Evolutionary conservation across 768 basidiomycete genomes (phyloP), one percentile per base, ranked within the genome.

Genomic region (Omphalotus guepiniiformis): DNA sequence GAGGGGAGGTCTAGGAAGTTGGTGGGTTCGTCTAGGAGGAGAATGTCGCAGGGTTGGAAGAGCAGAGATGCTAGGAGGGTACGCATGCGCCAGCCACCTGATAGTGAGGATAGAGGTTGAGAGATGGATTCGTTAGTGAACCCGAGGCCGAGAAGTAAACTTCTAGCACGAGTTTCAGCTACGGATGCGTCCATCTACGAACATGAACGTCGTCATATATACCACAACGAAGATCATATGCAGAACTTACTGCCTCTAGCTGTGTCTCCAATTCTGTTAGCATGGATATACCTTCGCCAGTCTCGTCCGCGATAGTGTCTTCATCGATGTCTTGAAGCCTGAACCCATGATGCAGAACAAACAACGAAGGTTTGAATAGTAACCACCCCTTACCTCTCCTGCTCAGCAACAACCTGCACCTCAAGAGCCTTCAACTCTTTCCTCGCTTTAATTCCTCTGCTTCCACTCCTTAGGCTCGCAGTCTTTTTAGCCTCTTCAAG

Each of bases 81-180:
- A 16, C 83, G 69, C 36, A 79, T 78, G 32, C 75, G 63, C 84
- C 84, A 87, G 0, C 84, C 85, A 15, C 83, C 83, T 21, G 79
- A 82, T 19, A 86, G 64, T 0, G 69, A 64, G 1, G 62, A 59
- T 45, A 75, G 73, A 4, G 71, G 70, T 46, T 69, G 67, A 7
- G 64, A 59, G 7, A 66, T 58, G 0, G 62, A 63, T 15, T 49
- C 38, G 7, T 26, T n/a, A 16, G 41, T 53, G 61, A 86, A 86
- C 0, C 84, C 83, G 2, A 88, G 65, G 1, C 85, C 83, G 18
- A 63, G 55, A 9, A 86, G 68, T 43, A 87, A 77, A 0, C 58
- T 56, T 28, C 72, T 68, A 1, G 83, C 83, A 3, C 71, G 62
- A n/a, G 64, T 63, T 50, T 75, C 75, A 23, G 72, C 69, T 3